These are phyloP conservation scores for Dalbergia oliveri DNA, from an alignment of 306 rosid species.

Conservation along the genomic window DNA sequence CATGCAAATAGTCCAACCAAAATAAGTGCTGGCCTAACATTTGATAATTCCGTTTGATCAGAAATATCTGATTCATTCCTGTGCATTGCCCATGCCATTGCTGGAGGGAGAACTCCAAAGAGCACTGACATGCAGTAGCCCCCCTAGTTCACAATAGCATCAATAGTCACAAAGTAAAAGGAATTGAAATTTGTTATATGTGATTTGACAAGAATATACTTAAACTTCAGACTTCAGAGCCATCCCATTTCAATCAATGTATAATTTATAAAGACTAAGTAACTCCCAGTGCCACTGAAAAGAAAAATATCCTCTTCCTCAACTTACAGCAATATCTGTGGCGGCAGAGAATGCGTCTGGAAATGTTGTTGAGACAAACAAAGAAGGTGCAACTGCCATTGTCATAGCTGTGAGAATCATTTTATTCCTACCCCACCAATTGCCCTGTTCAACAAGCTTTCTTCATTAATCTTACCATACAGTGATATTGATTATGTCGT, in stretches of 20 bases:
- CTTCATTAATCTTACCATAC: conserved; percentile 1
- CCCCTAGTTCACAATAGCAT: conserved; percentile 60
- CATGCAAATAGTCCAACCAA: conserved; percentile 66
- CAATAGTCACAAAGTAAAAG: neutral
- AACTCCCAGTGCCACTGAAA: neutral
- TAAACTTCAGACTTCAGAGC: neutral
- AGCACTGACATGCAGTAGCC: conserved; percentile 83
- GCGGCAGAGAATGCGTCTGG: conserved; percentile 79
- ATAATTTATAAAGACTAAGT: too few species aligned
- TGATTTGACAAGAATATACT: neutral
- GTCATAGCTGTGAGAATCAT: conserved; percentile 58
- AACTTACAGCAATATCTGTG: conserved; percentile 77
- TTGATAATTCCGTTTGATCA: conserved; percentile 44
- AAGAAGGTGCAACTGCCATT: conserved; percentile 70
- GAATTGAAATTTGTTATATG: neutral
- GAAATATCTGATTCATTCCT: conserved; percentile 43
- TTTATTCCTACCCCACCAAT: conserved; percentile 70
- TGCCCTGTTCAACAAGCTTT: conserved; percentile 35
- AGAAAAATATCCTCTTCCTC: conserved; percentile 2
- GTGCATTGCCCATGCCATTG: conserved; percentile 78
- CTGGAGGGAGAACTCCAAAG: conserved; percentile 86
- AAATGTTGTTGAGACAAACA: conserved; percentile 61
- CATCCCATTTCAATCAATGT: neutral
- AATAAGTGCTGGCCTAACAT: conserved; percentile 63
- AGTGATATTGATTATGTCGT: conserved; percentile 21